Conservation (phyloP, 371 early-diverging fungal genomes). For the Syncephalastrum sp. region DNA sequence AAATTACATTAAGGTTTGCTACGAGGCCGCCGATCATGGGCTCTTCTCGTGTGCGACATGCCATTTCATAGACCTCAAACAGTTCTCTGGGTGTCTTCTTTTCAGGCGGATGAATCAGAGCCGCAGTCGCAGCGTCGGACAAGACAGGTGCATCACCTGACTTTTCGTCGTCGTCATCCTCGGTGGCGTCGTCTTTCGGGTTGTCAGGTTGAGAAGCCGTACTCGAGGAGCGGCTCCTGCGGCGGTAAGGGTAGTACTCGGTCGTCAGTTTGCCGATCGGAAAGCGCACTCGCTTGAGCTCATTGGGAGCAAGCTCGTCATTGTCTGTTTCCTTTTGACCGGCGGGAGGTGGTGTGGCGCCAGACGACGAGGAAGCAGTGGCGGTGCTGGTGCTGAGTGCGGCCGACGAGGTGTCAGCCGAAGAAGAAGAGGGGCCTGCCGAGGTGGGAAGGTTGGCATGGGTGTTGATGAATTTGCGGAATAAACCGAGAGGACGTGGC, state of each 20-base stretch:
- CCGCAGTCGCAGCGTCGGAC: conserved; percentile 1
- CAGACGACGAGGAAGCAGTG: neutral
- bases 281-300: conserved; percentile 57
- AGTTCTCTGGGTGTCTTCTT: conserved; percentile 26
- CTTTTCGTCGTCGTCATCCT: neutral
- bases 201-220: neutral
- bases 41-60: conserved; percentile 59
- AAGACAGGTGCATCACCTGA: conserved; percentile 4
- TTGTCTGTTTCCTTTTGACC: conserved; percentile 4
- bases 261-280: conserved; percentile 54
- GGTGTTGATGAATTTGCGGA: conserved; percentile 23
- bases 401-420: neutral
- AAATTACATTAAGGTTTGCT: conserved; percentile 39
- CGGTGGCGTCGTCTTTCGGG: neutral
- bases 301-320: conserved; percentile 33
- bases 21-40: conserved; percentile 49
- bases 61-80: conserved; percentile 32
- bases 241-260: conserved; percentile 43
- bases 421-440: neutral
- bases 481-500: conserved; percentile 15
- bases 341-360: neutral
- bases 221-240: neutral
- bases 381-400: neutral
- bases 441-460: conserved; percentile 1
- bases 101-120: conserved; percentile 5